Base-by-base conservation (phyloP, 1,284 basidiomycete species). In the Rhizopogon parksii region DNA sequence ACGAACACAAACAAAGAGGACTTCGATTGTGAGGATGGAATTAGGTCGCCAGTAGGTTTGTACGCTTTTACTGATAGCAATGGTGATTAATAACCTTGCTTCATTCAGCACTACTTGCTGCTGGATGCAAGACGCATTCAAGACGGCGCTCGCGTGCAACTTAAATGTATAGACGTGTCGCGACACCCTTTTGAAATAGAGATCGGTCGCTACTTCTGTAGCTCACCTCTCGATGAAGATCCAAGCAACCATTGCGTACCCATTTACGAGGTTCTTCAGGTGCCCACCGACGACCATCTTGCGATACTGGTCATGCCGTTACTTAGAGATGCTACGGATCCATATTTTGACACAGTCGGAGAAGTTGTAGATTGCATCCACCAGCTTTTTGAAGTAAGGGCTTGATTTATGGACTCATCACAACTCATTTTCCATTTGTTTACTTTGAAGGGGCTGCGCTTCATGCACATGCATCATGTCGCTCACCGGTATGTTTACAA, bases 391-490 rank as follows among this genome's bases (percentile, higher is more conserved):
- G 57, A 57, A 50, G 58, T 59, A 15, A 30, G 4, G 6, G 12
- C 30, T 48, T 15, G 0, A 21, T 48, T n/a, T 2, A 25, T 7
- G 0, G 2, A 14, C 11, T n/a, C 14, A 1, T 19, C 11, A 4
- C 21, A 7, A 37, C n/a, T 6, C 7, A 24, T 12, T 37, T n/a
- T 21, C 17, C 2, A 11, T 4, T 27, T 47, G 12, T 42, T 2
- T 15, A 6, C 0, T n/a, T 24, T 36, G 1, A 36, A 62, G 60
- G 60, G 60, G 0, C 55, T 62, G 0, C 49, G 52, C 2, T 60
- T 57, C n/a, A 60, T 60, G 60, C 59, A 60, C 15, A 24, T 37
- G 6, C 51, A 61, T 34, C 57, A 53, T 2, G 49, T 55, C 6
- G 60, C 56, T 0, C 61, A 60, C 48, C 21, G 53, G 53, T 55